These are phyloP conservation scores for Tothia fuscella DNA, from an alignment of 2,329 filamentous ascomycete genomes.

Conservation along the genomic window DNA sequence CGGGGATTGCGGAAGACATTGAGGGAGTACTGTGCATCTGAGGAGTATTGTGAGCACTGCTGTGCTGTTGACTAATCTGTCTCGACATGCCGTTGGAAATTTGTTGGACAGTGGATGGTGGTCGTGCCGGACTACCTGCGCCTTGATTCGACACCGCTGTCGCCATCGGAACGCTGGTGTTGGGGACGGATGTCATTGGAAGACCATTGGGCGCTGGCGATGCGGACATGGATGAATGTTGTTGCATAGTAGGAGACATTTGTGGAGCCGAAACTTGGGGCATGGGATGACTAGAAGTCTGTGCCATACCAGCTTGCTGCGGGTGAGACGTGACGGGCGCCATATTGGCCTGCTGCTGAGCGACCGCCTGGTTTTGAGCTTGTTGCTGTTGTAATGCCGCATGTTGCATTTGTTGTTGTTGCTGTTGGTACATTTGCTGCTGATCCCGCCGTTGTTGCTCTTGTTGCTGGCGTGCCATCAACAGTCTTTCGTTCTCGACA, in stretches of 20 bases:
- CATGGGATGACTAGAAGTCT: constrained; percentile 6
- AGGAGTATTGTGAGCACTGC: constrained; percentile 24
- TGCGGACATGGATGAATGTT: constrained; percentile 53
- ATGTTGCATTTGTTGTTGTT: constrained; percentile 34
- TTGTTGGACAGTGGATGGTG: constrained; percentile 49
- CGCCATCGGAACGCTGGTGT: constrained; percentile 33
- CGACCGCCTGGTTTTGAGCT: constrained; percentile 22
- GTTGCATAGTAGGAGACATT: constrained; percentile 34
- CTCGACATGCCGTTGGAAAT: constrained; percentile 23
- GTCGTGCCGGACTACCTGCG: constrained; percentile 50
- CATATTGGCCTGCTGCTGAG: constrained; percentile 8
- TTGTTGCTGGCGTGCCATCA: constrained; percentile 26
- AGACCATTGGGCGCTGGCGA: constrained; percentile 40
- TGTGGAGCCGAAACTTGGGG: constrained; percentile 13
- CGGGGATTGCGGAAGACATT: constrained; percentile 22
- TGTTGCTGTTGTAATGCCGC: constrained; percentile 32
- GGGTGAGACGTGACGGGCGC: constrained; percentile 16
- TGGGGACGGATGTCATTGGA: constrained; percentile 34
- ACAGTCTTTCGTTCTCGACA: constrained; percentile 13
- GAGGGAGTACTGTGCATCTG: constrained; percentile 26
- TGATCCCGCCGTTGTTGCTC: constrained; percentile 25
- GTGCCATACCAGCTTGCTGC: constrained; percentile 32
- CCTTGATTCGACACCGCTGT: constrained; percentile 56
- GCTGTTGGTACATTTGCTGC: constrained; percentile 38
- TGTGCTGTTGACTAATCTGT: constrained; percentile 26